Evolutionary conservation across 352 stramenopile genomes (phyloP).

Genomic region (Pelagophyceae sp.): DNA sequence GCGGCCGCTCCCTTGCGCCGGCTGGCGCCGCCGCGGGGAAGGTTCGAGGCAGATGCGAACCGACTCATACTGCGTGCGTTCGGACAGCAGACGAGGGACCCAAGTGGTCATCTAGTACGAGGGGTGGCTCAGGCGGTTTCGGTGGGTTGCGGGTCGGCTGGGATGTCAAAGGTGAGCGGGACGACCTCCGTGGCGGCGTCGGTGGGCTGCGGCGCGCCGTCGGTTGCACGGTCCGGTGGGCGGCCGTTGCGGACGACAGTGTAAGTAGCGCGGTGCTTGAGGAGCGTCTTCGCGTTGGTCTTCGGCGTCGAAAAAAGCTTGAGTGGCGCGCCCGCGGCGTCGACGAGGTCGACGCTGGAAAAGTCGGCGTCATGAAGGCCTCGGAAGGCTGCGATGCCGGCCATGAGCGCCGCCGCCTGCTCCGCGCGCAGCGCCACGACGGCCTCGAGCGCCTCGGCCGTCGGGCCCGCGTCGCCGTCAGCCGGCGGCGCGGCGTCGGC

Average conservation of each 20-base stretch:
- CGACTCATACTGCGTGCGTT: too few relatives aligned
- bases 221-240: background rate
- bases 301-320: slow-evolving; percentile 3
- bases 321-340: background rate
- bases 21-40: too few relatives aligned
- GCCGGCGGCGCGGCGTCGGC: background rate
- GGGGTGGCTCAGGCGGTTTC: too few relatives aligned
- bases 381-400: background rate
- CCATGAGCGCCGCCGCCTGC: background rate
- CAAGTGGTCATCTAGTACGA: too few relatives aligned
- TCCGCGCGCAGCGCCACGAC: background rate
- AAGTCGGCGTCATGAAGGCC: background rate
- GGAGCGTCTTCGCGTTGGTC: background rate
- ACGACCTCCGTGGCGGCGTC: background rate
- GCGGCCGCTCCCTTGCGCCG: too few relatives aligned
- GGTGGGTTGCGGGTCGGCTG: too few relatives aligned
- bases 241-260: background rate
- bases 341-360: background rate
- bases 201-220: background rate
- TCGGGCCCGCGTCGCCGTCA: background rate
- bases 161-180: slow-evolving; percentile 11
- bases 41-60: too few relatives aligned
- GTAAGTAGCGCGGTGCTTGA: background rate
- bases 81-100: too few relatives aligned
- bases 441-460: background rate